phyloP scores from a whole-genome alignment of 176 grass and related monocot genomes.

The Pontederia crassipes region DNA sequence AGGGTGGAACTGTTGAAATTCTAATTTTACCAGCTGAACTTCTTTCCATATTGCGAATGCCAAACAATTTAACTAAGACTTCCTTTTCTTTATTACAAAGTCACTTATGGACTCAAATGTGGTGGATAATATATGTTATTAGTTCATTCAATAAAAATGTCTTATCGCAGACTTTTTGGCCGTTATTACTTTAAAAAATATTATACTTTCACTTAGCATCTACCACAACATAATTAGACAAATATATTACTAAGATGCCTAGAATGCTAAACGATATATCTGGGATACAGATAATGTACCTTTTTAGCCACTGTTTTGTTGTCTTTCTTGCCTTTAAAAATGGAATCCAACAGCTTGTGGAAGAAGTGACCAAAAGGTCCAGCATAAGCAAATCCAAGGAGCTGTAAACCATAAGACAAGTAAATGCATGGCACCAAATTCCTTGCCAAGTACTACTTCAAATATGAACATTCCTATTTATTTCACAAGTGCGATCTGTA shows the following conservation, averaged over 20 bases:
- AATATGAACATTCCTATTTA: background rate
- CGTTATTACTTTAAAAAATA: no score
- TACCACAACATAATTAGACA: background rate
- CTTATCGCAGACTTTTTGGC: background rate
- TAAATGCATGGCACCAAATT: background rate
- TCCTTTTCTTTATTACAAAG: no score
- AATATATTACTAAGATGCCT: constrained; percentile 2
- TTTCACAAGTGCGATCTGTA: background rate
- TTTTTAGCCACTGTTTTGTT: constrained; percentile 84
- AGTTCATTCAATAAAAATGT: no score
- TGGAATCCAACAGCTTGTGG: constrained; percentile 76
- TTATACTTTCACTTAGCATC: no score
- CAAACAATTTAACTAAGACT: no score
- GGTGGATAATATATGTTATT: no score
- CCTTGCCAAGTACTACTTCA: background rate
- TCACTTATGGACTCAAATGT: no score
- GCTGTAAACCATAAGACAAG: constrained; percentile 23
- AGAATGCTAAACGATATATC: background rate
- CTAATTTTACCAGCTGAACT: no score
- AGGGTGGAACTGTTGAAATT: no score
- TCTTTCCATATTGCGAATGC: no score
- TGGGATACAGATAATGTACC: constrained; percentile 27
- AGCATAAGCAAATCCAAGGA: constrained; percentile 70
- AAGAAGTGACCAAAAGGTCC: constrained; percentile 81
- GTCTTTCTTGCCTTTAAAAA: constrained; percentile 84